phyloP scores from a whole-genome alignment of 257 asterid species.

The Buddleja alternifolia region DNA sequence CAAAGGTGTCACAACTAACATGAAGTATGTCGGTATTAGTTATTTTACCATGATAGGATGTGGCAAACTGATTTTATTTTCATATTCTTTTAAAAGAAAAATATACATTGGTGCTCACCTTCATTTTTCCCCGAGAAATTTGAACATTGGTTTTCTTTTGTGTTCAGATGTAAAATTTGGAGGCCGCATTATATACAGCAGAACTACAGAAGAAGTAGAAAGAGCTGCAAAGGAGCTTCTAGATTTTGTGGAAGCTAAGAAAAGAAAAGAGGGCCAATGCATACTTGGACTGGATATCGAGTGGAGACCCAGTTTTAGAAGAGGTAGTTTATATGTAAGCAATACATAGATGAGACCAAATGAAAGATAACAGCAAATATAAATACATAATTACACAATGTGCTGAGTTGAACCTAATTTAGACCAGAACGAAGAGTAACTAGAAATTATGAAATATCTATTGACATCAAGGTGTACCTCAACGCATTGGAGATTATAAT shows the following conservation, averaged over 20 bases:
- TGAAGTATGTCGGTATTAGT: neutral
- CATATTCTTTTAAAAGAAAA: neutral
- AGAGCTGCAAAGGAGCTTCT: constrained; percentile 76
- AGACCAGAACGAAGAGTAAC: constrained; percentile 10
- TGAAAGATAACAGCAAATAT: neutral
- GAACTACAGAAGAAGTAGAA: constrained; percentile 77
- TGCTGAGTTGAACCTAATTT: neutral
- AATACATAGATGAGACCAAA: constrained; percentile 2
- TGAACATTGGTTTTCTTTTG: neutral
- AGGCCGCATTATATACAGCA: constrained; percentile 74
- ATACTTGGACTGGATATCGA: constrained; percentile 92
- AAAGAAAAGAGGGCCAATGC: constrained; percentile 52
- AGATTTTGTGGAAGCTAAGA: constrained; percentile 65
- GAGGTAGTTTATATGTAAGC: constrained; percentile 47
- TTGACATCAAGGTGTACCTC: neutral
- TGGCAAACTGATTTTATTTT: neutral
- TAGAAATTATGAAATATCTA: constrained; percentile 8
- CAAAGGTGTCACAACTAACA: no score
- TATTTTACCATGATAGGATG: neutral
- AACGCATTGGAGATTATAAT: neutral
- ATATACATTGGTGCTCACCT: neutral
- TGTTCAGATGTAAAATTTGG: constrained; percentile 58
- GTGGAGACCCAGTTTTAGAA: constrained; percentile 85
- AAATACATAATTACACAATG: neutral
- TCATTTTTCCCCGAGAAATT: constrained; percentile 16